A percentile compares a stretch with the other conserved stretches of the same genome.
phyloP scores from a whole-genome alignment of 2,329 filamentous ascomycete genomes.

The Kalaharituber pfeilii region DNA sequence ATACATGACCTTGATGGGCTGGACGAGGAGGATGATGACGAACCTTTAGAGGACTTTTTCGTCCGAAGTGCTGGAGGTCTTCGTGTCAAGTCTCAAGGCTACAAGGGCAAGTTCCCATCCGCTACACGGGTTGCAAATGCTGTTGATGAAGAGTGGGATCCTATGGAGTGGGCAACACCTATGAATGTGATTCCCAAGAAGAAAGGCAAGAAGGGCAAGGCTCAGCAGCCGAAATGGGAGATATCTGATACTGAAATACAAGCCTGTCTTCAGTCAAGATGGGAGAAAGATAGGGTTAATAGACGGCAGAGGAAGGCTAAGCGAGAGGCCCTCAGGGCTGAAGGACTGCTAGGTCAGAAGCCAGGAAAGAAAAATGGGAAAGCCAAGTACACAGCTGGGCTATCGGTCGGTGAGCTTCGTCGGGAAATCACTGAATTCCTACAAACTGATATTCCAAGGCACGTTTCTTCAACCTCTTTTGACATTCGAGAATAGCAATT shows the following conservation, averaged over 20 bases:
- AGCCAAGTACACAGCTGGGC: constrained; percentile 54
- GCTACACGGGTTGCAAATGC: constrained; percentile 32
- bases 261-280: constrained; percentile 39
- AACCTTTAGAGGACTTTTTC: constrained; percentile 19
- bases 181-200: constrained; percentile 37
- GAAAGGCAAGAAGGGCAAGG: constrained; percentile 45
- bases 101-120: constrained; percentile 27
- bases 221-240: constrained; percentile 35
- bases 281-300: constrained; percentile 50
- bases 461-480: constrained; percentile 23
- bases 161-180: constrained; percentile 65
- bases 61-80: constrained; percentile 9
- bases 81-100: background rate
- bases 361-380: constrained; percentile 38
- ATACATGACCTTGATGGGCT: constrained; percentile 1
- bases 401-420: constrained; percentile 52
- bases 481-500: background rate
- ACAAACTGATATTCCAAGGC: constrained; percentile 44
- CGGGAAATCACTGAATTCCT: constrained; percentile 59
- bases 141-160: constrained; percentile 51
- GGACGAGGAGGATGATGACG: constrained; percentile 27
- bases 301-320: constrained; percentile 54
- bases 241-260: constrained; percentile 52
- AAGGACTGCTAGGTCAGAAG: constrained; percentile 37
- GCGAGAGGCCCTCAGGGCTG: constrained; percentile 48